Conservation (phyloP, 441 rosid genomes). For the Pelargonium australe region DNA sequence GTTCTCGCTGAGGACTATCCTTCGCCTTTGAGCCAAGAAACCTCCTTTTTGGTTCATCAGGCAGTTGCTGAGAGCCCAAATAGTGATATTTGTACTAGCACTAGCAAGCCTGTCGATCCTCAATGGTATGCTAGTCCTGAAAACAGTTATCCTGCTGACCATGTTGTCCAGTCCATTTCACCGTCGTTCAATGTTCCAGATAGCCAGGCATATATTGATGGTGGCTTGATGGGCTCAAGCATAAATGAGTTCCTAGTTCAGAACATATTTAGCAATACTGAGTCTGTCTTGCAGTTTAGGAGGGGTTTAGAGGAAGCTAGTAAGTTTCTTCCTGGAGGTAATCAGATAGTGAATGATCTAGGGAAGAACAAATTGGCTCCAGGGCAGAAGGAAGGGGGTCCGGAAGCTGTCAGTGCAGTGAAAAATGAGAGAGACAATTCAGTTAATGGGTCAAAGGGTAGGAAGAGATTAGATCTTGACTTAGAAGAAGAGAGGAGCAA, state of each 20-base stretch:
- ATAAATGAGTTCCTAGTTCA: not conserved
- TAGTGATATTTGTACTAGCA: conserved; percentile 20
- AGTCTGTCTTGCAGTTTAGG: not conserved
- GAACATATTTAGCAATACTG: not conserved
- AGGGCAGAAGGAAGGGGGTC: conserved; percentile 15
- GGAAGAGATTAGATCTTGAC: conserved; percentile 37
- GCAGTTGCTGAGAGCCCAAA: conserved; percentile 31
- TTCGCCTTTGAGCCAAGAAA: conserved; percentile 13
- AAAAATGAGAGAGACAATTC: conserved; percentile 25
- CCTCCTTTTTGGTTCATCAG: conserved; percentile 19
- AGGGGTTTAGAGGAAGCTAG: conserved; percentile 1
- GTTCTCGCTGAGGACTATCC: conserved; percentile 37
- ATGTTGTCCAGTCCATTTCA: conserved; percentile 33
- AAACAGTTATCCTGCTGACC: conserved; percentile 29
- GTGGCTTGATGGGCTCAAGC: not conserved
- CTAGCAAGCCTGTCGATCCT: conserved; percentile 27
- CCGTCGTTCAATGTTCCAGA: conserved; percentile 9
- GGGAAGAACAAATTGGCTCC: conserved; percentile 13
- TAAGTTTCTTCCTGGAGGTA: not conserved
- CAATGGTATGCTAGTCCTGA: conserved; percentile 28
- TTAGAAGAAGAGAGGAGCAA: conserved; percentile 39
- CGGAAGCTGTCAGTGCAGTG: conserved; percentile 21
- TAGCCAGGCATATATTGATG: not conserved
- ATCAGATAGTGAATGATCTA: not conserved
- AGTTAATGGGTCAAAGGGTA: conserved; percentile 20